A percentile compares a stretch with the other conserved stretches of the same genome.
These are phyloP conservation scores for Cyclospora cayetanensis DNA, from an alignment of 169 alveolate genomes.

Conservation along the genomic window DNA sequence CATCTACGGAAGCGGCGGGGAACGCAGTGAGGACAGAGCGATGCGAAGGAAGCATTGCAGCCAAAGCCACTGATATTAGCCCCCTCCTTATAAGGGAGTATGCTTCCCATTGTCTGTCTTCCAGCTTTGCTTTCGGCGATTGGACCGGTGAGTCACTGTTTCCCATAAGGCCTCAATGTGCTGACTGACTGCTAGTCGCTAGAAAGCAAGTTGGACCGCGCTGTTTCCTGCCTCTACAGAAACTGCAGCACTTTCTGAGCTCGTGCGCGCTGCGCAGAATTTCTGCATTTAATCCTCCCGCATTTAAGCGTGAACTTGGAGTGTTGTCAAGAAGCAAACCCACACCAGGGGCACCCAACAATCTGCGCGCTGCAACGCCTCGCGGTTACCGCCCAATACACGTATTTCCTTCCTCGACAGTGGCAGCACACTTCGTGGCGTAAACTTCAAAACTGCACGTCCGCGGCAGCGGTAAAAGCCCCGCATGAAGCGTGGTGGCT, in stretches of 20 bases:
- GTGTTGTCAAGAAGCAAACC: background rate
- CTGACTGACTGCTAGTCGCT: no score
- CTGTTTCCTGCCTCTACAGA: background rate
- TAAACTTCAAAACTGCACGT: background rate
- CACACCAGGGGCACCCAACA: background rate
- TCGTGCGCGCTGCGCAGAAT: constrained; percentile 22
- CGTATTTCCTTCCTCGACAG: constrained; percentile 12
- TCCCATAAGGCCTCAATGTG: background rate
- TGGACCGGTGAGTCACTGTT: background rate
- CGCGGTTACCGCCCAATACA: background rate
- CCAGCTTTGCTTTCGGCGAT: background rate
- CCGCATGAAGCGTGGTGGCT: constrained; percentile 10
- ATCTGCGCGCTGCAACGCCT: constrained; percentile 29
- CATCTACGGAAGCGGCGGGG: background rate
- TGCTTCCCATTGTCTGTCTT: background rate
- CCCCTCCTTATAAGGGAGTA: background rate
- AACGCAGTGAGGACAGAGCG: background rate
- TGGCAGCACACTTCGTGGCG: constrained; percentile 3
- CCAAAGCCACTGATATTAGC: background rate
- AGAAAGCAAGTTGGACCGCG: no score
- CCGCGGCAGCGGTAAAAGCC: background rate
- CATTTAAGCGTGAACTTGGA: background rate
- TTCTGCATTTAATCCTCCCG: constrained; percentile 35
- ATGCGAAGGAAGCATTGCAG: background rate
- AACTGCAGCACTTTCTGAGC: background rate